Conservation (phyloP, 2,329 filamentous ascomycete genomes). For the Seiridium unicorne region DNA sequence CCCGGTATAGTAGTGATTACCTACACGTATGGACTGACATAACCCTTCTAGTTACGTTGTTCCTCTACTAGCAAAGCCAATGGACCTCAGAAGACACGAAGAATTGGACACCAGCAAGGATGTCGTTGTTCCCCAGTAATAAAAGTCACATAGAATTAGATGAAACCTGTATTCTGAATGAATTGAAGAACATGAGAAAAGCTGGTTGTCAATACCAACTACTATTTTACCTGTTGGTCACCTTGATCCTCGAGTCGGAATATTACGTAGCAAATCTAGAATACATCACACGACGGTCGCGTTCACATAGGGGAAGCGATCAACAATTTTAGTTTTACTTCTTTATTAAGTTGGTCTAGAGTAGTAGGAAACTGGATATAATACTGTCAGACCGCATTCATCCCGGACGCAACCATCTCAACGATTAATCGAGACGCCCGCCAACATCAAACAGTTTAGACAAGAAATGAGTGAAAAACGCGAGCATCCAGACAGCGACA, state of each 20-base stretch:
- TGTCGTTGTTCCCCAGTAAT: constrained; percentile 11
- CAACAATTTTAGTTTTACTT: constrained; percentile 8
- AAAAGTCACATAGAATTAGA: neutral
- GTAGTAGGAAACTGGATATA: constrained; percentile 12
- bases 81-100: constrained; percentile 68
- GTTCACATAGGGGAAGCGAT: neutral
- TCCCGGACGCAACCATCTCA: constrained; percentile 15
- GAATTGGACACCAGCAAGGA: constrained; percentile 48
- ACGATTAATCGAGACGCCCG: constrained; percentile 21
- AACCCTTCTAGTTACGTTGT: constrained; percentile 52
- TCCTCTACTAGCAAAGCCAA: constrained; percentile 64
- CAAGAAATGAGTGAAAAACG: constrained; percentile 24
- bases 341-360: constrained; percentile 12
- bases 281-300: neutral
- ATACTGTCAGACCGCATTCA: constrained; percentile 9
- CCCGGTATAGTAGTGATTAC: neutral
- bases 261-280: no score
- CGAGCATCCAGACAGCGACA: neutral
- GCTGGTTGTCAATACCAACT: no score
- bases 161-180: no score
- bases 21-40: neutral
- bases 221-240: no score
- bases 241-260: no score
- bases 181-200: no score
- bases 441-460: constrained; percentile 32